Percentiles rank a stretch among this genome's conserved stretches.
Conservation (phyloP, 164 flowering plant species). For the Pachysandra terminalis region DNA sequence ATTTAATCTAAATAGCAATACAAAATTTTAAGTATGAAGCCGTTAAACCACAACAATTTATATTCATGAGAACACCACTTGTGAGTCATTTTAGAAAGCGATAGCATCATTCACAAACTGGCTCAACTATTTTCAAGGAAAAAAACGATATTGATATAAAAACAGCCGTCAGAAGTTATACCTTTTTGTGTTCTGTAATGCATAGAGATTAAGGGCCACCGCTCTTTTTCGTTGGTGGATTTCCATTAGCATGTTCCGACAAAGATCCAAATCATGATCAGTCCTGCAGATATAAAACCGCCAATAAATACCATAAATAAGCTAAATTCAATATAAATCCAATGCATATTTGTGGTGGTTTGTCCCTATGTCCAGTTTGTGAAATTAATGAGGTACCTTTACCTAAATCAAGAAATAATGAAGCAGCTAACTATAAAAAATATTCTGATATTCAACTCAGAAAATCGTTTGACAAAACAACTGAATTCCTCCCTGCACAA, state of each 20-base stretch:
- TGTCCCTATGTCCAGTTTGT: neutral
- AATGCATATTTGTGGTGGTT: neutral
- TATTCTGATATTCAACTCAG: neutral
- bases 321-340: neutral
- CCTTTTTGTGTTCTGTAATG: slow-evolving; percentile 2
- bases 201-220: slow-evolving; percentile 13
- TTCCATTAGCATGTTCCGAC: slow-evolving; percentile 25
- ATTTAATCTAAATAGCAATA: too few relatives aligned
- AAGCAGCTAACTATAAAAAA: neutral
- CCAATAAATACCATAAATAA: neutral
- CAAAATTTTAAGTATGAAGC: too few relatives aligned
- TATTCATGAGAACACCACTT: too few relatives aligned
- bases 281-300: slow-evolving; percentile 16
- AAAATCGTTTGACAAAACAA: neutral
- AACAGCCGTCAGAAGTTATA: neutral
- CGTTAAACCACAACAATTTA: too few relatives aligned
- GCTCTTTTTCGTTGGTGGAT: slow-evolving; percentile 22
- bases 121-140: neutral
- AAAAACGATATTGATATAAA: neutral
- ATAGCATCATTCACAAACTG: neutral
- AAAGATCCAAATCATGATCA: slow-evolving; percentile 25
- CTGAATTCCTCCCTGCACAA: neutral
- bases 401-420: neutral
- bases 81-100: neutral
- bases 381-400: neutral